phyloP scores from a whole-genome alignment of 2,329 filamentous ascomycete species.

The Cytospora piceae region DNA sequence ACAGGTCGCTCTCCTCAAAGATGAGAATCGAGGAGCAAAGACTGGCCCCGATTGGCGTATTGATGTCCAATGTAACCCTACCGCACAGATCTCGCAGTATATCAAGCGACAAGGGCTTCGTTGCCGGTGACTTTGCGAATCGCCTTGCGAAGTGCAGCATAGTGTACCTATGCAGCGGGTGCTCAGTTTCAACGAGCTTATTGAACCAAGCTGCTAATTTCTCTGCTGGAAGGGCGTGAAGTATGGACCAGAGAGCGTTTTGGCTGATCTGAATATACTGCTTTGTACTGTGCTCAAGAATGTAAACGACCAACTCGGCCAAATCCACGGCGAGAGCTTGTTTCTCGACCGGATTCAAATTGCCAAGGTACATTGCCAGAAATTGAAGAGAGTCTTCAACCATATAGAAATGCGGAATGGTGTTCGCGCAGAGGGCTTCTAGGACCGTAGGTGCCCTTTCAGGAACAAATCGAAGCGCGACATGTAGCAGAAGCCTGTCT shows the following conservation, averaged over 20 bases:
- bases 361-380: slow-evolving; percentile 23
- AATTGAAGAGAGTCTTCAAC: slow-evolving; percentile 33
- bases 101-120: slow-evolving; percentile 49
- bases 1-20: slow-evolving; percentile 39
- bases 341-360: slow-evolving; percentile 1
- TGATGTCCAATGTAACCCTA: slow-evolving; percentile 47
- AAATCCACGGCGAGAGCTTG: slow-evolving; percentile 20
- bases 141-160: slow-evolving; percentile 51
- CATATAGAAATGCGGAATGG: slow-evolving; percentile 28
- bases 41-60: slow-evolving; percentile 52
- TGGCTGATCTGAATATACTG: slow-evolving; percentile 43
- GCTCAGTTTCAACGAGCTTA: slow-evolving; percentile 37
- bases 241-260: slow-evolving; percentile 38
- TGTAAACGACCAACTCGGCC: slow-evolving; percentile 23
- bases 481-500: slow-evolving; percentile 43
- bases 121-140: slow-evolving; percentile 44
- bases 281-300: slow-evolving; percentile 29
- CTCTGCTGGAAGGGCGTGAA: slow-evolving; percentile 29
- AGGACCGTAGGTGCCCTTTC: slow-evolving; percentile 31
- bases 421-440: slow-evolving; percentile 31
- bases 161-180: slow-evolving; percentile 48
- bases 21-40: slow-evolving; percentile 64
- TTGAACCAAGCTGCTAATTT: slow-evolving; percentile 42
- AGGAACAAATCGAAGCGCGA: slow-evolving; percentile 31
- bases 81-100: slow-evolving; percentile 46